Base-by-base conservation (phyloP, 306 rosid genomes). In the Begonia loranthoides region DNA sequence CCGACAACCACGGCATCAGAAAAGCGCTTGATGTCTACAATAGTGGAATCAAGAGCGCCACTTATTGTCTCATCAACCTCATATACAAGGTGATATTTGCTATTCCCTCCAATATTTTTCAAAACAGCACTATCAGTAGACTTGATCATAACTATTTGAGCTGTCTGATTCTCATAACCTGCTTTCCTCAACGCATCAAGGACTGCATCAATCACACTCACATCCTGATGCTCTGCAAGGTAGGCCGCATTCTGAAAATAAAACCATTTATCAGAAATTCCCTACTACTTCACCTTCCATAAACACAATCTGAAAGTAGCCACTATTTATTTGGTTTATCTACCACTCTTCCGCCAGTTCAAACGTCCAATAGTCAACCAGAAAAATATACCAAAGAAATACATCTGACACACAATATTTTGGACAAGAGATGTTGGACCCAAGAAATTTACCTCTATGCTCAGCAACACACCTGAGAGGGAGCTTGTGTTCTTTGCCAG, bases 121-220 rank as follows among this genome's bases (percentile, higher is more conserved):
- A 92, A 68, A 52, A 83, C 96, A 69, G 95, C 60, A 49, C 96
- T 92, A 64, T 74, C 58, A 4, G 75, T 50, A 60, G 99, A 92
- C 66, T 80, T 94, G 70, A 92, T 83, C 72, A 76, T 62, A 57
- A 92, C 93, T 65, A 63, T 64, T 36, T 28, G 78, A 58, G 70
- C 0, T 55, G 70, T 70, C 51, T 59, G 74, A 52, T 75, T 76
- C 67, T 70, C 75, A 60, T 80, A 80, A 55, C 93, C 82, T 67
- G 96, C 77, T 67, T 73, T 73, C 39, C 66, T 71, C 68, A 92
- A 72, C 47, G 79, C 70, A n/a, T 16, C 39, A 9, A 67, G 55
- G 62, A 86, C 89, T 39, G 64, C 68, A 71, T 80, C 75, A 9
- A 60, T 65, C 63, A 92, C 79, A 68, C 75, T 38, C 56, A 92